These are phyloP conservation scores for Larix kaempferi DNA, from an alignment of 75 land plant species.

Conservation along the genomic window DNA sequence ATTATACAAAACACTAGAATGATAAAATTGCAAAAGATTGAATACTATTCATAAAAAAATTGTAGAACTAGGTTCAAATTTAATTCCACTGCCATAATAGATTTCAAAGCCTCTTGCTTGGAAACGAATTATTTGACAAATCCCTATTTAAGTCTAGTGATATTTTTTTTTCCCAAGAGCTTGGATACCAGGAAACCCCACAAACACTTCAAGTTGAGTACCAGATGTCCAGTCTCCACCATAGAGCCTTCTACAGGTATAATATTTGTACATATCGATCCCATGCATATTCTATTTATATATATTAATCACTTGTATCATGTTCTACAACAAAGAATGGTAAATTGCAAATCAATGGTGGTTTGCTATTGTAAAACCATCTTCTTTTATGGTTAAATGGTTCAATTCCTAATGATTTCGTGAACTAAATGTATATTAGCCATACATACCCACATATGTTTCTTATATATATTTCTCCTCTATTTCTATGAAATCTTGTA, in stretches of 20 bases:
- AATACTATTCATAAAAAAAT: too few species aligned
- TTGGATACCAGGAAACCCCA: background rate
- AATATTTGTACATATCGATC: background rate
- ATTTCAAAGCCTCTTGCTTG: background rate
- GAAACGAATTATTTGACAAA: background rate
- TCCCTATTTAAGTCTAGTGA: background rate
- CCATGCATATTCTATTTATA: too few species aligned
- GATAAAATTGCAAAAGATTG: too few species aligned
- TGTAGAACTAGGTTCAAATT: too few species aligned
- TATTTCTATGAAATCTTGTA: too few species aligned
- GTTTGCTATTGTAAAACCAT: background rate
- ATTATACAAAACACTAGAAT: too few species aligned
- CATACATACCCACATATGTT: background rate
- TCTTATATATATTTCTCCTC: background rate
- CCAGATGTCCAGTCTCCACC: background rate
- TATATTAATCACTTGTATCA: background rate
- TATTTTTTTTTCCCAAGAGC: background rate
- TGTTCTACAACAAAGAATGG: too few species aligned
- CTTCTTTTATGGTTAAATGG: background rate
- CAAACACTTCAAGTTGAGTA: background rate
- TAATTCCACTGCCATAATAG: too few species aligned
- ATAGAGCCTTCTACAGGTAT: slow-evolving; percentile 1
- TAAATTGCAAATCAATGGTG: too few species aligned
- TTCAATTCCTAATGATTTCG: background rate
- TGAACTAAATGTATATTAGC: background rate